Percentiles rank a stretch among this genome's conserved stretches.
Evolutionary conservation across 169 alveolate genomes (phyloP).

Genomic region (Theileria orientalis): DNA sequence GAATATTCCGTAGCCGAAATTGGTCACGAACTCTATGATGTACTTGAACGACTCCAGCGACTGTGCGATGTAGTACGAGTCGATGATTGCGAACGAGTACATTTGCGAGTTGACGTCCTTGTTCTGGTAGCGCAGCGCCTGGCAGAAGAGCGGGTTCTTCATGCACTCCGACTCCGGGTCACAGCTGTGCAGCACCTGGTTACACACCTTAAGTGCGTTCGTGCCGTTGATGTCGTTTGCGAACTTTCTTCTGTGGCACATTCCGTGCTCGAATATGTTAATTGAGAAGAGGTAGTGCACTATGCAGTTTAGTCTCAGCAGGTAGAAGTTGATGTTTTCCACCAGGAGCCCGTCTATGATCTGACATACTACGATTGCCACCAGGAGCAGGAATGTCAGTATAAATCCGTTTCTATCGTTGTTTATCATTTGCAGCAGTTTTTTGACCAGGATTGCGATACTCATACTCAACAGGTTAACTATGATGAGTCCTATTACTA

Average conservation of each 20-base stretch:
- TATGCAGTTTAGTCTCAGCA: not conserved
- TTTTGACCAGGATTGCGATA: conserved; percentile 2
- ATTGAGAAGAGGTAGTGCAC: not conserved
- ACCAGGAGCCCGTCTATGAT: not conserved
- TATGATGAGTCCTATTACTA: conserved; percentile 3
- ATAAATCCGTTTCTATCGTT: not conserved
- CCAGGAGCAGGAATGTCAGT: not conserved
- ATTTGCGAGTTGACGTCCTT: conserved; percentile 35
- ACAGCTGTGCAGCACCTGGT: not conserved
- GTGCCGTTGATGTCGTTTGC: not conserved
- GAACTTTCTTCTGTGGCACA: not conserved
- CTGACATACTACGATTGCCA: not conserved
- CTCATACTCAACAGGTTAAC: conserved; percentile 14
- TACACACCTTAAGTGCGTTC: not conserved
- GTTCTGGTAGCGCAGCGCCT: conserved; percentile 45
- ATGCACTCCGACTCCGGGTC: conserved; percentile 11
- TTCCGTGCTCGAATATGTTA: not conserved
- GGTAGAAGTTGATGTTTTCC: not conserved
- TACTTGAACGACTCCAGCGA: not conserved
- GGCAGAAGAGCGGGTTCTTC: conserved; percentile 34
- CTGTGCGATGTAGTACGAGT: conserved; percentile 8
- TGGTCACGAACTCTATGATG: conserved; percentile 2
- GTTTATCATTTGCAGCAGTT: not conserved
- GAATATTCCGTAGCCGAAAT: not conserved
- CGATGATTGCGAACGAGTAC: conserved; percentile 25